Conservation (phyloP, 2,329 filamentous ascomycete genomes). For the Talaromyces funiculosus region DNA sequence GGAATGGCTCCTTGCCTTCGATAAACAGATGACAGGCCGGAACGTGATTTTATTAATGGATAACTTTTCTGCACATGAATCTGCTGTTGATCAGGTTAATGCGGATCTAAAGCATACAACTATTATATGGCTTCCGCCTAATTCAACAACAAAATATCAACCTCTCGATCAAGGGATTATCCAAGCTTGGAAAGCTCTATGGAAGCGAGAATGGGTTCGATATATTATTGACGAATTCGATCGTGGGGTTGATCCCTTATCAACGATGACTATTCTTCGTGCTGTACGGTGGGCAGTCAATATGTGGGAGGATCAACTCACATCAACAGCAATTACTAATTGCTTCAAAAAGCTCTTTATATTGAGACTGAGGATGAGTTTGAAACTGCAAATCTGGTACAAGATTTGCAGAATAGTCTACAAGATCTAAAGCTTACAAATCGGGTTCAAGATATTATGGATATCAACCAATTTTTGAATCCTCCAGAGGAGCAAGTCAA, state of each 20-base stretch:
- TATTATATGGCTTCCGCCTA: conserved; percentile 14
- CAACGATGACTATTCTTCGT: background rate
- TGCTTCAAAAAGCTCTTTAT: background rate
- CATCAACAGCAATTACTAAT: background rate
- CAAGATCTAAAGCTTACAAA: background rate
- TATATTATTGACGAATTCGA: background rate
- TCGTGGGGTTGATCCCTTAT: background rate
- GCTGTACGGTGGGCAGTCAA: background rate
- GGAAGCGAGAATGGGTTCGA: conserved; percentile 1
- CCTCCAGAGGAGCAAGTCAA: background rate
- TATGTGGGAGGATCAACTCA: background rate
- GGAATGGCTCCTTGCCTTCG: conserved; percentile 15
- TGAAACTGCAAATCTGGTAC: background rate
- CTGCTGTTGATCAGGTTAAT: conserved; percentile 1
- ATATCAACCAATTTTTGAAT: background rate
- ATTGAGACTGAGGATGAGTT: background rate
- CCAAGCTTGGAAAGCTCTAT: background rate
- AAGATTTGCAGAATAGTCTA: background rate
- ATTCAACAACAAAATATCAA: conserved; percentile 7
- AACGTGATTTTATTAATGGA: conserved; percentile 17
- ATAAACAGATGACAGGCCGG: conserved; percentile 7
- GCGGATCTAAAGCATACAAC: conserved; percentile 15
- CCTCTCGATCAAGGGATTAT: conserved; percentile 16
- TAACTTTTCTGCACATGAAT: conserved; percentile 12
- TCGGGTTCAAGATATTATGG: too few relatives aligned